Conservation (phyloP, 75 land plant genomes). For the Isoetes taiwanensis region DNA sequence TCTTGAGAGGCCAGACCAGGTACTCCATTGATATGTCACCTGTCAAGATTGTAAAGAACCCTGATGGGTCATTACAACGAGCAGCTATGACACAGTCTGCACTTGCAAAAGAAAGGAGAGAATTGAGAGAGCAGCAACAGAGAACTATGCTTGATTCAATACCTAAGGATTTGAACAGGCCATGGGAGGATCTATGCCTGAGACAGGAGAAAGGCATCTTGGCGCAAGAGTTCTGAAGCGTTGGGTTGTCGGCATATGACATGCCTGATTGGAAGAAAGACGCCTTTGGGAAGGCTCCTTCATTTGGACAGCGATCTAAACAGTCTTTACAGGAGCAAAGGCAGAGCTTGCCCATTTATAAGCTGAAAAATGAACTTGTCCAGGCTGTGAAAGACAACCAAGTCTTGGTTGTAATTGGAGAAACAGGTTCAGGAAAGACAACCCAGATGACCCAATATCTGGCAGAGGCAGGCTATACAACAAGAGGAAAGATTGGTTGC, state of each 20-base stretch:
- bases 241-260: conserved; percentile 75
- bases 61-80: conserved; percentile 73
- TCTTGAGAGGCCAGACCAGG: conserved; percentile 64
- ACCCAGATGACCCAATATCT: conserved; percentile 88
- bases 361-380: conserved; percentile 68
- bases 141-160: conserved; percentile 81
- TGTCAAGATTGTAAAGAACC: conserved; percentile 78
- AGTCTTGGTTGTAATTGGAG: conserved; percentile 85
- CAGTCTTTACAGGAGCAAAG: conserved; percentile 80
- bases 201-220: conserved; percentile 68
- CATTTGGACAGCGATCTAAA: conserved; percentile 81
- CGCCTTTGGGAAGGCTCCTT: conserved; percentile 69
- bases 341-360: conserved; percentile 79
- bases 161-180: conserved; percentile 82
- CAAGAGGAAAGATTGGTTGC: conserved; percentile 62
- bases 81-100: conserved; percentile 80
- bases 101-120: conserved; percentile 66
- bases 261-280: conserved; percentile 96
- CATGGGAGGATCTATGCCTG: conserved; percentile 94
- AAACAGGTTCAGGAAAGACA: conserved; percentile 92
- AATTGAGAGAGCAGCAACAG: conserved; percentile 71
- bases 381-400: conserved; percentile 86
- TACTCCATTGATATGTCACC: conserved; percentile 71
- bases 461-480: conserved; percentile 71
- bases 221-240: conserved; percentile 75